Evolutionary conservation across 192 early-diverging fungal genomes (phyloP), one percentile per base, ranked within the genome.

Genomic region (Backusella mclennaniae): DNA sequence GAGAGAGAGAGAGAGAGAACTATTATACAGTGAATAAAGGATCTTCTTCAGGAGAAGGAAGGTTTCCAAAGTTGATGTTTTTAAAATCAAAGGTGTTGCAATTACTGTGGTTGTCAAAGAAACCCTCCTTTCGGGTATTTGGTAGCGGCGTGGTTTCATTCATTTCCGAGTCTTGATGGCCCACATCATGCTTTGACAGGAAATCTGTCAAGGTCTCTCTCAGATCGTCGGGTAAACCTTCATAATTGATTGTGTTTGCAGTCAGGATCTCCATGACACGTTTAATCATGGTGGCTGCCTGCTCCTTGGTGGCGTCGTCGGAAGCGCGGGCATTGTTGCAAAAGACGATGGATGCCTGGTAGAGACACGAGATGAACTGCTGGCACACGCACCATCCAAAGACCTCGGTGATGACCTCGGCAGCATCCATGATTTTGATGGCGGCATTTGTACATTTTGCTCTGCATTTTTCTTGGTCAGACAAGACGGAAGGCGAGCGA

Each of bases 301-400:
- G 69, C 17, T 67, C 36, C 21, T 44, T 26, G 8, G 33, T 26
- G 1, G 39, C 67, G 33, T 49, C 59, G 14, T 74, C 49, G 0
- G 66, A 23, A 0, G 21, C 38, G 9, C 69, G 67, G 6, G 73
- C 70, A 21, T 80, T 77, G 8, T 77, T 71, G 36, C 82, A 84
- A 31, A 78, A 79, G 7, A 84, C 71, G 0, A 74, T 84, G 1
- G 79, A 80, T 5, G 82, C 79, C 49, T 84, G 79, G 63, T 84
- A 84, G 0, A 84, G 21, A 26, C 82, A 84, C 1, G 39, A 35
- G 2, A 84, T 26, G 26, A 84, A 80, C 23, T 84, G 79, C 44
- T 84, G 82, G 35, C 76, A 84, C 1, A 77, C 79, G 39, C 82
- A 84, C 82, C 78, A 80, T 17, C 79, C 79, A 69, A 75, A 78